Conservation (phyloP, 352 stramenopile species). For the Pythium myriotylum region DNA sequence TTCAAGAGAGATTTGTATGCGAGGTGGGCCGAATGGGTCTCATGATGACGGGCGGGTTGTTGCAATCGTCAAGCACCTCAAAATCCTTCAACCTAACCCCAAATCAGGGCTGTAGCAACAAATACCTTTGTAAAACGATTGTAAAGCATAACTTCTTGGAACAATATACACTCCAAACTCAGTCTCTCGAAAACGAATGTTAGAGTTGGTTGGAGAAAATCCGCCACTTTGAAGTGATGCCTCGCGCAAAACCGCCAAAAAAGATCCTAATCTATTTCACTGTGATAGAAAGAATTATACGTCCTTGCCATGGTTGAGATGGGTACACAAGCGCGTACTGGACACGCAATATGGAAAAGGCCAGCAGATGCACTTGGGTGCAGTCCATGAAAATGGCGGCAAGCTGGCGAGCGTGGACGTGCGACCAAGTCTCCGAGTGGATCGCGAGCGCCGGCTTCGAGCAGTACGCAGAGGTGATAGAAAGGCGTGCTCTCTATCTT, state of each 20-base stretch:
- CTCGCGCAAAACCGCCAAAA: neutral
- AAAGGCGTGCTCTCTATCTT: neutral
- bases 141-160: neutral
- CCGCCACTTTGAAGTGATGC: no score
- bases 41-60: constrained; percentile 1
- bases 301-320: neutral
- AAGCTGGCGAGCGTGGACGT: constrained; percentile 24
- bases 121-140: constrained; percentile 10
- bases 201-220: neutral
- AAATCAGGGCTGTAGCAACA: constrained; percentile 20
- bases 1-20: neutral
- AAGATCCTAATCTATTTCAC: neutral
- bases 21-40: neutral
- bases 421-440: constrained; percentile 23
- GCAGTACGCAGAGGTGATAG: constrained; percentile 25
- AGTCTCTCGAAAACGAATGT: neutral
- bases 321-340: neutral
- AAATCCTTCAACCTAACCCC: constrained; percentile 16
- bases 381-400: neutral
- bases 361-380: neutral
- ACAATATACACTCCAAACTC: neutral
- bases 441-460: constrained; percentile 21
- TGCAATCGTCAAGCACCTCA: neutral
- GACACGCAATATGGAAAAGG: constrained; percentile 1
- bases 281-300: constrained; percentile 9